These are phyloP conservation scores for Tolypocladium paradoxum DNA, from an alignment of 2,329 filamentous ascomycete genomes.

Conservation along the genomic window DNA sequence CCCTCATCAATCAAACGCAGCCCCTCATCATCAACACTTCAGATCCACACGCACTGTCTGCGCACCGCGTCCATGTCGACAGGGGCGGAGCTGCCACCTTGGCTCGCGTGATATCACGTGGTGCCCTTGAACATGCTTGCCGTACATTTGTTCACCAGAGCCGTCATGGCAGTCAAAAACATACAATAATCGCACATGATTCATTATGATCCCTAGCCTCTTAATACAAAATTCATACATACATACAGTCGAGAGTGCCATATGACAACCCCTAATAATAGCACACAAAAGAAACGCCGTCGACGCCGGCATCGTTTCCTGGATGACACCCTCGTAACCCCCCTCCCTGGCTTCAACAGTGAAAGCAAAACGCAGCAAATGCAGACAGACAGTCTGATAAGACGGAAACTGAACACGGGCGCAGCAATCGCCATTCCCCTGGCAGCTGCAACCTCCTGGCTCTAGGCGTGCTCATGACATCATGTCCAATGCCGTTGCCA, in stretches of 20 bases:
- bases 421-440: neutral
- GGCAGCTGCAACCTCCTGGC: neutral
- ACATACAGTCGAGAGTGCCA: constrained; percentile 6
- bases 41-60: too few species aligned
- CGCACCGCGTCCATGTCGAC: neutral
- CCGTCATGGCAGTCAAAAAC: too few species aligned
- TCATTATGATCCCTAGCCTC: neutral
- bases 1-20: too few species aligned
- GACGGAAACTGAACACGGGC: neutral
- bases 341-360: constrained; percentile 1
- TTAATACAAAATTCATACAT: constrained; percentile 3
- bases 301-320: constrained; percentile 1
- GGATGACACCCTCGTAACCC: neutral
- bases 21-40: too few species aligned
- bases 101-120: too few species aligned
- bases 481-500: neutral
- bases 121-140: too few species aligned
- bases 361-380: neutral
- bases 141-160: too few species aligned
- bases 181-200: neutral
- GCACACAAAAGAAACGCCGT: constrained; percentile 1
- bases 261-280: neutral
- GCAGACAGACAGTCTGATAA: neutral
- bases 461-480: neutral
- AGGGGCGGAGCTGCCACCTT: too few species aligned